Evolutionary conservation across 768 basidiomycete species (phyloP).

Genomic region (Strobilomyces confusus): DNA sequence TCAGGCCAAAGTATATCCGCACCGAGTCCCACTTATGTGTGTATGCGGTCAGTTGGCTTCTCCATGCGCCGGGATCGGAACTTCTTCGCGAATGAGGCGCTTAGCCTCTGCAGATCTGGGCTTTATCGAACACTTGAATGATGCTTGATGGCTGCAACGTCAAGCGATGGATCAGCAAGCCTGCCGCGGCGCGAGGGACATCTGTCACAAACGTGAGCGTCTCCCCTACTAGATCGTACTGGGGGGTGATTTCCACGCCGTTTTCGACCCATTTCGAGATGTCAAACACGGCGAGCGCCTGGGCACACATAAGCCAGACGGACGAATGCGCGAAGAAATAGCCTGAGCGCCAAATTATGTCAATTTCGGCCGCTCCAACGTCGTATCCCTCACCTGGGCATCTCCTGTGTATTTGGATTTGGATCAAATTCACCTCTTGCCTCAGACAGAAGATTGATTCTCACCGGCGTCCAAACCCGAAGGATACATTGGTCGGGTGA

Average conservation of each 20-base stretch:
- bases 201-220: slow-evolving; percentile 3
- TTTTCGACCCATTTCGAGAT: no score
- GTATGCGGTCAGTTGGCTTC: neutral
- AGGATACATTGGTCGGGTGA: slow-evolving; percentile 12
- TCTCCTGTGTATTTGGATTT: slow-evolving; percentile 15
- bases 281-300: slow-evolving; percentile 42
- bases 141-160: slow-evolving; percentile 6
- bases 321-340: slow-evolving; percentile 24
- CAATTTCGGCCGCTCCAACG: neutral
- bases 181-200: neutral
- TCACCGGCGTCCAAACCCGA: slow-evolving; percentile 20
- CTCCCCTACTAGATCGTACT: slow-evolving; percentile 31
- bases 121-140: slow-evolving; percentile 15
- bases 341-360: slow-evolving; percentile 10
- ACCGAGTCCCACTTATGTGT: neutral
- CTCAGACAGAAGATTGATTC: neutral
- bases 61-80: neutral
- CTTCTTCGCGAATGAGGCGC: neutral
- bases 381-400: no score
- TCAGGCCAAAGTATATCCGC: no score
- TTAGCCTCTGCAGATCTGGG: slow-evolving; percentile 1
- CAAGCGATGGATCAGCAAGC: neutral
- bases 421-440: neutral
- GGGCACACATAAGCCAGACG: slow-evolving; percentile 27
- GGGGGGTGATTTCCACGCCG: slow-evolving; percentile 41